These are phyloP conservation scores for Neurospora sp. DNA, from an alignment of 495 filamentous ascomycete genomes.

Conservation along the genomic window DNA sequence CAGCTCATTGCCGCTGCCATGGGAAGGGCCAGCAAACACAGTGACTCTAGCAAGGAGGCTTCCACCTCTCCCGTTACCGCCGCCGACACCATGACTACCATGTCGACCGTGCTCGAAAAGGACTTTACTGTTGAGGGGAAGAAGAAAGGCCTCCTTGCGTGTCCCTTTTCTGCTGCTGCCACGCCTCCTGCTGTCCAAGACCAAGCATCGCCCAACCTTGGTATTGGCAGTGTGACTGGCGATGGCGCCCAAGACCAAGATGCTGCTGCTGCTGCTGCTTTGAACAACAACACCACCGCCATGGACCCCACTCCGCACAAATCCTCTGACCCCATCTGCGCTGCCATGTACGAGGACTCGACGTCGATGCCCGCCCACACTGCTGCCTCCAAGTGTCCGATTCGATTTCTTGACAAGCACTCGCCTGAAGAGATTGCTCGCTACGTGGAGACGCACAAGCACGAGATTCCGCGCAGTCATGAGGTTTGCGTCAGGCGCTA, in stretches of 20 bases:
- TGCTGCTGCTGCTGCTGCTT: conserved; percentile 4
- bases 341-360: conserved; percentile 45
- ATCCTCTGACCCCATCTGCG: conserved; percentile 49
- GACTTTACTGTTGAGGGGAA: conserved; percentile 56
- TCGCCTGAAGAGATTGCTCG: conserved; percentile 82
- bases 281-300: background rate
- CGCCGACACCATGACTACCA: conserved; percentile 31
- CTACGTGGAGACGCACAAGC: conserved; percentile 87
- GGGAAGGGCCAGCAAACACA: conserved; percentile 26
- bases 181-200: conserved; percentile 2
- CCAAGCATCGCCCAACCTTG: conserved; percentile 13
- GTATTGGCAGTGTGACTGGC: conserved; percentile 3
- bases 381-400: conserved; percentile 63
- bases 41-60: conserved; percentile 27
- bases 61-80: conserved; percentile 29
- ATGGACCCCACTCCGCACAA: conserved; percentile 29
- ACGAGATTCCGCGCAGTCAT: conserved; percentile 82
- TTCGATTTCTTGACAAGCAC: conserved; percentile 80
- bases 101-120: conserved; percentile 49
- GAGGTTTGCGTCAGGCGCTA: conserved; percentile 82
- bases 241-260: conserved; percentile 18
- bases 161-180: conserved; percentile 41
- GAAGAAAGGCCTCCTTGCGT: conserved; percentile 49
- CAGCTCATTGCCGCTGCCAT: conserved; percentile 36
- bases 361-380: conserved; percentile 41